These are phyloP conservation scores for Myxozyma mucilagina DNA, from an alignment of 805 yeast genomes.

Conservation along the genomic window DNA sequence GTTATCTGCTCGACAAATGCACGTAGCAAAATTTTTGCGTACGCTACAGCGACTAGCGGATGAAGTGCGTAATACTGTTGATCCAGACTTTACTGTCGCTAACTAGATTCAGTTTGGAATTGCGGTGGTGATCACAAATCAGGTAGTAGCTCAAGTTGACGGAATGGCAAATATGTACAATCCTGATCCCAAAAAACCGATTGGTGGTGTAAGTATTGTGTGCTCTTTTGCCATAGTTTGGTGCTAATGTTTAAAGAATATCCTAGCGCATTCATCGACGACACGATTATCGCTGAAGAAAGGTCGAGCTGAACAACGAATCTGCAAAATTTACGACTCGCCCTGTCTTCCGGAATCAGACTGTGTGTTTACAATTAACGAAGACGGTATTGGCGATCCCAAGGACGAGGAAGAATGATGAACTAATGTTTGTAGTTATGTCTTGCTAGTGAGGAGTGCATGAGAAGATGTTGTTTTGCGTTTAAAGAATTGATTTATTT, in stretches of 20 bases:
- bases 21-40: conserved; percentile 90
- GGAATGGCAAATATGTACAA: conserved; percentile 74
- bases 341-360: conserved; percentile 97
- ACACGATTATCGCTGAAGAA: conserved; percentile 88
- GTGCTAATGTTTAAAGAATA: conserved; percentile 47
- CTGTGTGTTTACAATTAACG: conserved; percentile 91
- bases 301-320: conserved; percentile 88
- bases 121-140: conserved; percentile 93
- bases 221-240: not conserved
- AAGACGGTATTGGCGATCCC: conserved; percentile 97
- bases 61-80: conserved; percentile 45
- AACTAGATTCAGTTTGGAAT: conserved; percentile 66
- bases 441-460: not conserved
- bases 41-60: conserved; percentile 91
- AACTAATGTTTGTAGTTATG: not conserved
- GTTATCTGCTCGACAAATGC: conserved; percentile 89
- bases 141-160: conserved; percentile 97
- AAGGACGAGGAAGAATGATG: conserved; percentile 63
- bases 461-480: not conserved
- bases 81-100: not conserved
- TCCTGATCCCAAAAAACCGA: conserved; percentile 97
- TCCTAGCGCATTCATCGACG: conserved; percentile 94
- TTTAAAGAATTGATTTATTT: not conserved
- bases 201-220: conserved; percentile 63
- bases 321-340: conserved; percentile 91